Conservation (phyloP, 2,329 filamentous ascomycete species). For the Curvularia eragrostidis region DNA sequence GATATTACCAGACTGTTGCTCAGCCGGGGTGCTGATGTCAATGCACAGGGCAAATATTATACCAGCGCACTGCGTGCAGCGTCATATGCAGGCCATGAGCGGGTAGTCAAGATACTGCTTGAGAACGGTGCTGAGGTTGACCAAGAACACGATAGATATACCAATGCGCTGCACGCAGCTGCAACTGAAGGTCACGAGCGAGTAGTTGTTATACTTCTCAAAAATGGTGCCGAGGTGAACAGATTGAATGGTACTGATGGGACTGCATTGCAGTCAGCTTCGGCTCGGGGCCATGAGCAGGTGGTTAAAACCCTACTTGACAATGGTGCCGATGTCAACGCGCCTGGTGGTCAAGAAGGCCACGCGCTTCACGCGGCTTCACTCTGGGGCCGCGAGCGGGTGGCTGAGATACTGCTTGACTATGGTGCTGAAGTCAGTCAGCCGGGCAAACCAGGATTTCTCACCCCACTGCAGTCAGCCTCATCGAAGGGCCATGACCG, state of each 20-base stretch:
- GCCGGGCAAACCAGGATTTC: no score
- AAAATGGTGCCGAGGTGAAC: no score
- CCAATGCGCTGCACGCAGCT: conserved; percentile 23
- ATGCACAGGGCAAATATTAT: conserved; percentile 20
- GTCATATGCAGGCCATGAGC: conserved; percentile 23
- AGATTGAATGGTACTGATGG: no score
- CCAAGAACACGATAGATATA: conserved; percentile 16
- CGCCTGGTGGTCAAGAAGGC: no score
- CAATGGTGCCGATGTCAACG: not conserved
- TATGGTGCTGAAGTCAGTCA: no score
- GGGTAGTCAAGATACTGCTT: conserved; percentile 27
- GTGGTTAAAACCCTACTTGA: not conserved
- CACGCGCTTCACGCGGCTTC: no score
- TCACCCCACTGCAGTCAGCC: no score
- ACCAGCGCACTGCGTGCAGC: conserved; percentile 34
- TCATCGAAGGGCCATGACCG: no score
- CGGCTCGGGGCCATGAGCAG: not conserved
- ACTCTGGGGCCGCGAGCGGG: no score
- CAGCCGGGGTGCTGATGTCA: conserved; percentile 27
- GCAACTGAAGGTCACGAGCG: not conserved
- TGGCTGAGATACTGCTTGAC: no score
- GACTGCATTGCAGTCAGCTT: not conserved
- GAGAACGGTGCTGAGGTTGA: conserved; percentile 22
- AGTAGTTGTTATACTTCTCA: no score
- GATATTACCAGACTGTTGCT: conserved; percentile 12